phyloP scores from a whole-genome alignment of 208 protist species.

The Acanthamoeba quina region DNA sequence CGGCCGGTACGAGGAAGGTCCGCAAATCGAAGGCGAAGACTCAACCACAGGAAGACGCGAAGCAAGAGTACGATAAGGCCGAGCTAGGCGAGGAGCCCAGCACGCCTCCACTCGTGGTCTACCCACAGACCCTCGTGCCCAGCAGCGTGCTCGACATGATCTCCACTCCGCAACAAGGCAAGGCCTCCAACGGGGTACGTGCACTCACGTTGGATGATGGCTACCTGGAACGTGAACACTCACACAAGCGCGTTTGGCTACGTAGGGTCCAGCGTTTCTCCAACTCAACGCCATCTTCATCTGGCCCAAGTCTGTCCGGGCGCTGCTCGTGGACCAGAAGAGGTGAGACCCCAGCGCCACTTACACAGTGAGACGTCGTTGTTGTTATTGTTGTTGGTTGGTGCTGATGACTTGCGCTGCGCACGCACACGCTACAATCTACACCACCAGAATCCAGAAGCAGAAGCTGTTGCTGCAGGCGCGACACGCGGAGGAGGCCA shows the following conservation, averaged over 20 bases:
- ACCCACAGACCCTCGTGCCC: slow-evolving; percentile 25
- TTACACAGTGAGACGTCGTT: too few species aligned
- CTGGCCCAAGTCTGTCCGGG: slow-evolving; percentile 17
- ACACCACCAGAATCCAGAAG: background rate
- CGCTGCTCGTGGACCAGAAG: background rate
- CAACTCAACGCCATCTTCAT: slow-evolving; percentile 63
- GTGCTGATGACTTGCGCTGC: background rate
- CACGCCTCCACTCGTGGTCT: slow-evolving; percentile 24
- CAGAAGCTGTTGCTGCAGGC: slow-evolving; percentile 32
- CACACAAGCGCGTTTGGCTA: background rate
- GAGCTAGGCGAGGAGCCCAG: background rate
- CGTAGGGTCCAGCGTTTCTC: slow-evolving; percentile 13
- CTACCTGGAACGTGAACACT: background rate
- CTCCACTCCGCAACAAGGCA: slow-evolving; percentile 46
- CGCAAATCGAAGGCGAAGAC: background rate
- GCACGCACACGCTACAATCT: background rate
- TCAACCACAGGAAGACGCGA: background rate
- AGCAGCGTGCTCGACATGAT: slow-evolving; percentile 63
- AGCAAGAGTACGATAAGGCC: background rate
- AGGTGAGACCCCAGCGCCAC: background rate
- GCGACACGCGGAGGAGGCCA: slow-evolving; percentile 7
- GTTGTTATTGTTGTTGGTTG: background rate
- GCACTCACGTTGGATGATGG: background rate
- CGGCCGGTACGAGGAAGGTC: background rate
- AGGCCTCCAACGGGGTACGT: slow-evolving; percentile 4